Evolutionary conservation across 2,329 filamentous ascomycete species (phyloP), one percentile per base, ranked within the genome.

Genomic region (Pseudogymnoascus sp.): DNA sequence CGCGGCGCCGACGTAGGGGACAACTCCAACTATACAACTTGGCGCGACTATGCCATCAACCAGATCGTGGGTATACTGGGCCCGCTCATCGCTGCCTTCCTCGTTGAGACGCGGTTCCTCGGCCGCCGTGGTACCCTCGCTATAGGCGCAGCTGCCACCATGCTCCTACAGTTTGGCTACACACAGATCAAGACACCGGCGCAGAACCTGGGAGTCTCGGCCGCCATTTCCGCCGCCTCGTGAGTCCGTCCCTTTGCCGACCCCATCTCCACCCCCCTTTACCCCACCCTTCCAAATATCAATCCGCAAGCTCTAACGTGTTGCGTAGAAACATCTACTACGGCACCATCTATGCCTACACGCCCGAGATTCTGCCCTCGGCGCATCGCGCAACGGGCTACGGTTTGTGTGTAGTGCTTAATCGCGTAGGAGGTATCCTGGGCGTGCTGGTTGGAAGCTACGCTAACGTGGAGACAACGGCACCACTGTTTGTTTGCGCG

Each of bases 1-100:
- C 75, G 4, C 73, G 79, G 44, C 77, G 81, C 50, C 5, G 9
- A 59, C 9, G 3, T 29, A 2, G 63, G 61, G 5, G 63, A 63
- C 13, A 35, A 39, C 13, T 39, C 24, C 9, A 61, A 47, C 26
- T 58, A 60, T 31, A 57, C 33, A 1, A 60, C 47, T 2, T 64
- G 50, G 37, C 39, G 61, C 10, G 33, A 64, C 47, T 63, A 63
- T 24, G 58, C 60, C 15, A 50, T 64, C 17, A 60, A 58, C 26
- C 33, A 60, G 11, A 35, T 59, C 5, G 39, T 11, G 10, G 60
- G 63, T 4, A n/a, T 64, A 5, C n/a, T 60, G 15, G 63, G 63
- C 3, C 60, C 63, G 2, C 44, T 64, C 7, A 47, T 64, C n/a
- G 63, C 60, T 13, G 60, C 36, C 15, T 15, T 40, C 37, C 40